A percentile compares a stretch with the other conserved stretches of the same genome.
Conservation (phyloP, 1,139 yeast genomes). For the Protomyces inouyei region DNA sequence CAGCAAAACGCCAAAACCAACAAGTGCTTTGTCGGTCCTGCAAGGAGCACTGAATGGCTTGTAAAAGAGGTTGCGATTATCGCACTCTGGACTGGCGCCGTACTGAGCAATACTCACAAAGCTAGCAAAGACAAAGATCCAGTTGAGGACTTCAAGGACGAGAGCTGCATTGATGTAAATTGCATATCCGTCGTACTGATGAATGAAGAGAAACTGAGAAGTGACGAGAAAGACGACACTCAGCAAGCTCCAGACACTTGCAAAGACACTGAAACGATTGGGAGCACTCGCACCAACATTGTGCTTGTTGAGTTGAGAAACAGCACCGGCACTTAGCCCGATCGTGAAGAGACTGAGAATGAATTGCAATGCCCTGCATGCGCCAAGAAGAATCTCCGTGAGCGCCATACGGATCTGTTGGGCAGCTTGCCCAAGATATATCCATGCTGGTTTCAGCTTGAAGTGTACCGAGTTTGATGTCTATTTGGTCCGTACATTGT, state of each 20-base stretch:
- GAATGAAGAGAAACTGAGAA: conserved; percentile 13
- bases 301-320: background rate
- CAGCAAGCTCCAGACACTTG: conserved; percentile 4
- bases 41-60: background rate
- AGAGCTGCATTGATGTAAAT: conserved; percentile 18
- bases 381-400: conserved; percentile 16
- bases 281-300: conserved; percentile 11
- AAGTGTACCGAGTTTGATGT: background rate
- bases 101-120: conserved; percentile 18
- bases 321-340: conserved; percentile 11
- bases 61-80: background rate
- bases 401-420: conserved; percentile 3
- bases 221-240: conserved; percentile 12
- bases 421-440: background rate
- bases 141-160: conserved; percentile 12
- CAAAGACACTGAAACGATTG: conserved; percentile 8
- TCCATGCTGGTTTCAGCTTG: background rate
- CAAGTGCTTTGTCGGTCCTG: conserved; percentile 4
- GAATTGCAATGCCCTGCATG: conserved; percentile 9
- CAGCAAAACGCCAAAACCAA: conserved; percentile 6
- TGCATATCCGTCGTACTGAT: conserved; percentile 14
- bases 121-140: conserved; percentile 15
- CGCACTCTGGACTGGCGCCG: conserved; percentile 6
- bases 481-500: conserved; percentile 5
- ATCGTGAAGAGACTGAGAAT: conserved; percentile 8